A percentile compares a stretch with the other conserved stretches of the same genome.
These are phyloP conservation scores for Radiomyces spectabilis DNA, from an alignment of 192 early-diverging fungal genomes.

Conservation along the genomic window DNA sequence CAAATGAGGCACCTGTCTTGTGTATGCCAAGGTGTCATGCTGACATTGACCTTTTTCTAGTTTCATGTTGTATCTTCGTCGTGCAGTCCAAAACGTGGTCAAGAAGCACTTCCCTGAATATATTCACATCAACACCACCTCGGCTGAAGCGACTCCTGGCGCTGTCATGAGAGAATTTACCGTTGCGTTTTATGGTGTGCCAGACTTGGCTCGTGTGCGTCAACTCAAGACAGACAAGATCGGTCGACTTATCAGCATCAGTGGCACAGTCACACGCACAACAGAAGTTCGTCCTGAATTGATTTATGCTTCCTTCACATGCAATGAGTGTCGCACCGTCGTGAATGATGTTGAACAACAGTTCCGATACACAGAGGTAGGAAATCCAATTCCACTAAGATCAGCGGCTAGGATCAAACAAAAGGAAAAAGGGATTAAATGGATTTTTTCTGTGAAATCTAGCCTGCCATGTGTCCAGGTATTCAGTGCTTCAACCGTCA, in stretches of 20 bases:
- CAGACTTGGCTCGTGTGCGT: constrained; percentile 60
- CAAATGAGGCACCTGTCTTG: no score
- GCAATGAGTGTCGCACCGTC: constrained; percentile 72
- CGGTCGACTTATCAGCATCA: constrained; percentile 73
- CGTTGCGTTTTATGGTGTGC: constrained; percentile 62
- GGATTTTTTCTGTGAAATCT: background rate
- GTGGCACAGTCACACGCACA: constrained; percentile 94
- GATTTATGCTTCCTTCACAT: constrained; percentile 83
- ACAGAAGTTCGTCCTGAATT: constrained; percentile 97
- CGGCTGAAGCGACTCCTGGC: constrained; percentile 28
- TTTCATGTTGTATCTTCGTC: constrained; percentile 79
- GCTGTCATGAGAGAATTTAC: constrained; percentile 63
- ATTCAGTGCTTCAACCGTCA: constrained; percentile 30
- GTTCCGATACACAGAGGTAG: constrained; percentile 93
- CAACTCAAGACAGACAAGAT: constrained; percentile 77
- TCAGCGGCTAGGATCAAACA: no score
- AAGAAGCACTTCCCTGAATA: constrained; percentile 60
- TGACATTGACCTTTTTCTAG: constrained; percentile 7
- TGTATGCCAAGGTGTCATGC: no score
- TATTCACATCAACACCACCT: constrained; percentile 35
- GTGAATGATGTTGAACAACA: constrained; percentile 89
- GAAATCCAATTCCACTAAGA: no score
- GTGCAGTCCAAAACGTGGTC: constrained; percentile 78
- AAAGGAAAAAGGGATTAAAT: background rate
- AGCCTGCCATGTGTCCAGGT: constrained; percentile 18